These are phyloP conservation scores for Aspergillus panamensis DNA, from an alignment of 495 filamentous ascomycete genomes.

Conservation along the genomic window DNA sequence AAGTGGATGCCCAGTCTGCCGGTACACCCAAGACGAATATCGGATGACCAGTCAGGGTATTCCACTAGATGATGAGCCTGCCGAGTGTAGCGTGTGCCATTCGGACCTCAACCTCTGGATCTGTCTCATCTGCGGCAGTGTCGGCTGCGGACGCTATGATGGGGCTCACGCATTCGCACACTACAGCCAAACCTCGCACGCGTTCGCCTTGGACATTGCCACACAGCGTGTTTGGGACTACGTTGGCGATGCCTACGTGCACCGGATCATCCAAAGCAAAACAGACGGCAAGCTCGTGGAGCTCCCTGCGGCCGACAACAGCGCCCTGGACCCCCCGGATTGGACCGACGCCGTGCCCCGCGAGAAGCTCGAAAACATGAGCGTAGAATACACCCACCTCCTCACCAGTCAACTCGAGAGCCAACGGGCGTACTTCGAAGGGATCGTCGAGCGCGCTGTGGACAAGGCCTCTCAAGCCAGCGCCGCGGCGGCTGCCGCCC, in stretches of 20 bases:
- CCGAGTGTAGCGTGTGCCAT: constrained; percentile 70
- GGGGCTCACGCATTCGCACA: constrained; percentile 90
- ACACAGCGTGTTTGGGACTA: constrained; percentile 99
- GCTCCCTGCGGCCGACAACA: constrained; percentile 55
- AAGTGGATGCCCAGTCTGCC: constrained; percentile 88
- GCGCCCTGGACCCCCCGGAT: constrained; percentile 42
- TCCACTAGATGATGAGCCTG: constrained; percentile 37
- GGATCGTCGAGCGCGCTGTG: constrained; percentile 82
- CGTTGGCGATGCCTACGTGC: constrained; percentile 88
- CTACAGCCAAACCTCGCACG: constrained; percentile 84
- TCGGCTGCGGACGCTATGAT: constrained; percentile 93
- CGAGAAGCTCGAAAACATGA: constrained; percentile 88
- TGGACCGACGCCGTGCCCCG: constrained; percentile 73
- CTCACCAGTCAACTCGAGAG: constrained; percentile 87
- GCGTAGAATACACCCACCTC: constrained; percentile 89
- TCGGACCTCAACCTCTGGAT: constrained; percentile 84
- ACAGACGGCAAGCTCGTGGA: constrained; percentile 85
- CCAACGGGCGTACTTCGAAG: constrained; percentile 91
- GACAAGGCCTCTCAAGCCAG: constrained; percentile 82
- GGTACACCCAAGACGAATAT: constrained; percentile 69
- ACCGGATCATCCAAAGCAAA: constrained; percentile 89
- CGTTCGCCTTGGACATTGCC: constrained; percentile 85
- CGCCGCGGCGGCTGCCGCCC: constrained; percentile 60
- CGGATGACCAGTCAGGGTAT: constrained; percentile 29
- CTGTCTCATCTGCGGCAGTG: constrained; percentile 87